Percentiles rank a stretch among this genome's conserved stretches.
Evolutionary conservation across 306 rosid species (phyloP).

Genomic region (Glycyrrhiza uralensis): DNA sequence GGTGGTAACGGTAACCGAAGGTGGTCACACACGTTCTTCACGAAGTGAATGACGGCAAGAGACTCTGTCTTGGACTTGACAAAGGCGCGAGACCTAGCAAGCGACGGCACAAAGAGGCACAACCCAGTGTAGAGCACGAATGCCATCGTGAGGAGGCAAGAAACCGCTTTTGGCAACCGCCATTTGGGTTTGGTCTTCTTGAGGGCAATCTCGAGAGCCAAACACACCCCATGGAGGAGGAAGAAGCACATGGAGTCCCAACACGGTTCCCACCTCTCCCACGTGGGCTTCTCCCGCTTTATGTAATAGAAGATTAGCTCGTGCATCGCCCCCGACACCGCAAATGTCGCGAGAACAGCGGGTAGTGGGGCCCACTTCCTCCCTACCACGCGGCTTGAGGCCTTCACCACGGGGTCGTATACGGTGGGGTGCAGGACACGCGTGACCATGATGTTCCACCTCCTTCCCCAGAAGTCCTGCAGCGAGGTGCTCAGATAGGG

Average conservation of each 20-base stretch:
- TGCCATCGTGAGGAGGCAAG: not conserved
- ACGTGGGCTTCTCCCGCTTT: slow-evolving; percentile 15
- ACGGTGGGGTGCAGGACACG: slow-evolving; percentile 22
- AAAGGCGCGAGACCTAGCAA: slow-evolving; percentile 1
- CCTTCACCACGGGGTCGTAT: not conserved
- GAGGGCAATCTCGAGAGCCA: not conserved
- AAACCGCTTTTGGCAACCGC: not conserved
- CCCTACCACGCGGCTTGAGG: not conserved
- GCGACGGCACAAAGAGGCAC: slow-evolving; percentile 20
- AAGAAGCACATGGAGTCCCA: slow-evolving; percentile 32
- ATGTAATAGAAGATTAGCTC: slow-evolving; percentile 22
- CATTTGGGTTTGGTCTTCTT: not conserved
- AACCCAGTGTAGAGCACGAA: not conserved
- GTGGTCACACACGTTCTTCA: no score
- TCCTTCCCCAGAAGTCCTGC: slow-evolving; percentile 34
- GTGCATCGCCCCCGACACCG: slow-evolving; percentile 28
- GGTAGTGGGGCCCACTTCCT: slow-evolving; percentile 29
- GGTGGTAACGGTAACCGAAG: no score
- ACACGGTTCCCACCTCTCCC: slow-evolving; percentile 33
- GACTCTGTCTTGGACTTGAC: slow-evolving; percentile 5
- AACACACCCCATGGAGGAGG: slow-evolving; percentile 22
- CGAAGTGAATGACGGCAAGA: no score
- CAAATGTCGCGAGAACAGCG: not conserved
- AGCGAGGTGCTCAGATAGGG: slow-evolving; percentile 14
- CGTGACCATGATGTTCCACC: slow-evolving; percentile 36